These are phyloP conservation scores for Ustilago lituana DNA, from an alignment of 1,284 basidiomycete genomes.

Conservation along the genomic window DNA sequence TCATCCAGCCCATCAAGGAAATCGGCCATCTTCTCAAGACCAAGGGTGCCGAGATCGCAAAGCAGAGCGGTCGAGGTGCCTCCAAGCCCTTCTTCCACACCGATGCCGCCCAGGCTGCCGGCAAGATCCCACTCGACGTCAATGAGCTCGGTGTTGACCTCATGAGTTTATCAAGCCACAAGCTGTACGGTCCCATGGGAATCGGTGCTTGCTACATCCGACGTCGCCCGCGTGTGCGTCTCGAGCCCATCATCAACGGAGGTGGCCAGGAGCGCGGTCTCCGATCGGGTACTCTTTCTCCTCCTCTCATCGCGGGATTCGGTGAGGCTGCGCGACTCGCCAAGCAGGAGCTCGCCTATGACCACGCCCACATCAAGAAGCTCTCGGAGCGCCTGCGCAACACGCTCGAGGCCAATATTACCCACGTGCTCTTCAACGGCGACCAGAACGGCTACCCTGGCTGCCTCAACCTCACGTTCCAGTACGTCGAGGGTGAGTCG, in stretches of 20 bases:
- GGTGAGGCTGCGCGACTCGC: conserved; percentile 95
- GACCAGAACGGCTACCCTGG: conserved; percentile 74
- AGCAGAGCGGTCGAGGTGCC: conserved; percentile 71
- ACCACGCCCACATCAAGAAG: conserved; percentile 79
- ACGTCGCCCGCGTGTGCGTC: conserved; percentile 86
- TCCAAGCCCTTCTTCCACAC: conserved; percentile 87
- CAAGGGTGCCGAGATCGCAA: conserved; percentile 74
- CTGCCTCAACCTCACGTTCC: conserved; percentile 93
- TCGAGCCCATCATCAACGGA: conserved; percentile 94
- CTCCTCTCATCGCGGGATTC: conserved; percentile 88
- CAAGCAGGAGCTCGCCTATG: conserved; percentile 86
- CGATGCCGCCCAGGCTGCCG: conserved; percentile 94
- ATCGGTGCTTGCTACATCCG: conserved; percentile 94
- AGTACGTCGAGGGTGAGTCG: conserved; percentile 97
- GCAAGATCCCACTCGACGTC: conserved; percentile 76
- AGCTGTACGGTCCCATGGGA: conserved; percentile 98
- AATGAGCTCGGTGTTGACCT: conserved; percentile 95
- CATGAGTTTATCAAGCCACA: conserved; percentile 96
- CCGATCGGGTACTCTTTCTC: conserved; percentile 89
- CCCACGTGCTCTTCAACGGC: conserved; percentile 92
- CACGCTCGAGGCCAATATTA: conserved; percentile 83
- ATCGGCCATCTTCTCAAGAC: conserved; percentile 81
- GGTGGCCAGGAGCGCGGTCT: conserved; percentile 98
- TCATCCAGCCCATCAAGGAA: conserved; percentile 96
- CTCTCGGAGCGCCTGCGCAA: conserved; percentile 85